phyloP scores from a whole-genome alignment of 225 moss, liverwort and hornwort genomes.

The Ulota crispa region DNA sequence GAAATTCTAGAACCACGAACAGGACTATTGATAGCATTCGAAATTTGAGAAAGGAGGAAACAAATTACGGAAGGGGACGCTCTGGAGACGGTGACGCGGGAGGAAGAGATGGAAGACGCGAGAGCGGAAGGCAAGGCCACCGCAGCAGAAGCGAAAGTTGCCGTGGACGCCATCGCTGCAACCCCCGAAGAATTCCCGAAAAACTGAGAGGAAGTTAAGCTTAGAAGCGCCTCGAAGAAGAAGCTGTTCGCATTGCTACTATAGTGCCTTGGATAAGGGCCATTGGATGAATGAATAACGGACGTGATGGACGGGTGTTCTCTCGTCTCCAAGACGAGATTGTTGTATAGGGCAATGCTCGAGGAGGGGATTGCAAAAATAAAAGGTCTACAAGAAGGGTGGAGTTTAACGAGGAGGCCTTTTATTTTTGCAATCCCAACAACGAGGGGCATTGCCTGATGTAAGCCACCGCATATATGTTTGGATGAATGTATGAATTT shows the following conservation, averaged over 20 bases:
- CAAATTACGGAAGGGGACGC: constrained; percentile 22
- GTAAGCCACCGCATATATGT: no score
- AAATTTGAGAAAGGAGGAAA: constrained; percentile 8
- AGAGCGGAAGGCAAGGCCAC: constrained; percentile 34
- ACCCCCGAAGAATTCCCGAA: not conserved
- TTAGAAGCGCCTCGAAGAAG: not conserved
- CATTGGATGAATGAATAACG: not conserved
- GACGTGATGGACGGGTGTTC: not conserved
- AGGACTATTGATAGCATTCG: not conserved
- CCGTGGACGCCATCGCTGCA: constrained; percentile 41
- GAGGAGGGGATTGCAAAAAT: no score
- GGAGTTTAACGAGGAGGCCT: no score
- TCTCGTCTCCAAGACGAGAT: not conserved
- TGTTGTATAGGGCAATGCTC: no score
- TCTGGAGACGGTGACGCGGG: constrained; percentile 28
- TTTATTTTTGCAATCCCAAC: no score
- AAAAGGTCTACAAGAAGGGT: no score
- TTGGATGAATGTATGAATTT: no score
- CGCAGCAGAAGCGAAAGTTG: constrained; percentile 32
- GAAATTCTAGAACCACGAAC: not conserved
- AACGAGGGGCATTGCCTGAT: no score
- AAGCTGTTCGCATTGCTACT: not conserved
- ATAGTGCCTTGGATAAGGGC: constrained; percentile 32
- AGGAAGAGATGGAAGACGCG: constrained; percentile 5
- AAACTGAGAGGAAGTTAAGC: no score